Percentiles rank a stretch among this genome's conserved stretches.
Evolutionary conservation across 768 basidiomycete species (phyloP).

Genomic region (Naganishia vishniacii): DNA sequence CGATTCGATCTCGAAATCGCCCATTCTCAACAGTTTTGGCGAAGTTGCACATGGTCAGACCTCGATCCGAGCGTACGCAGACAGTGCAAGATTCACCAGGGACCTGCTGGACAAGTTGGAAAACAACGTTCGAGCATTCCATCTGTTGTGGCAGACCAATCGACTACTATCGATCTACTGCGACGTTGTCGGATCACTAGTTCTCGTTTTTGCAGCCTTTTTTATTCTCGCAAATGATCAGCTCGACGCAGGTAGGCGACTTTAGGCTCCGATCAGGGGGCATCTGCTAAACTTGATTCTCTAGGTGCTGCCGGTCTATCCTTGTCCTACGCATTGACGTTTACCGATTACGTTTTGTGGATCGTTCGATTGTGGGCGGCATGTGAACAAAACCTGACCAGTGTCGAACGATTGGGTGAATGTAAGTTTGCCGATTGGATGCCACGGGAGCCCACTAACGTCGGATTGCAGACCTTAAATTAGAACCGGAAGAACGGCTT

Average conservation of each 20-base stretch:
- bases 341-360: slow-evolving; percentile 51
- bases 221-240: slow-evolving; percentile 45
- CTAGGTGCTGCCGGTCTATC: slow-evolving; percentile 39
- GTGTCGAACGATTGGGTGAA: slow-evolving; percentile 52
- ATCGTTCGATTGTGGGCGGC: slow-evolving; percentile 49
- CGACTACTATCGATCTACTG: slow-evolving; percentile 45
- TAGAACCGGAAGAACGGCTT: slow-evolving; percentile 45
- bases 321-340: slow-evolving; percentile 44
- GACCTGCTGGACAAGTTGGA: slow-evolving; percentile 48
- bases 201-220: slow-evolving; percentile 46
- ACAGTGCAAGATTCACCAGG: slow-evolving; percentile 49
- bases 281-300: not conserved
- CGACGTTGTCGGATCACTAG: slow-evolving; percentile 48
- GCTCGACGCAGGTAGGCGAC: slow-evolving; percentile 45
- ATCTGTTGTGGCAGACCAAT: slow-evolving; percentile 49
- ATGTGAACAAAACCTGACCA: slow-evolving; percentile 35
- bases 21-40: slow-evolving; percentile 50
- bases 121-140: slow-evolving; percentile 51
- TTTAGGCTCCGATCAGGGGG: not conserved
- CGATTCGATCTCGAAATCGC: slow-evolving; percentile 42
- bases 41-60: slow-evolving; percentile 50
- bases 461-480: slow-evolving; percentile 36
- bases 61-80: slow-evolving; percentile 51
- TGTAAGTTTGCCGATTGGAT: slow-evolving; percentile 33
- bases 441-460: slow-evolving; percentile 14